A percentile compares a stretch with the other conserved stretches of the same genome.
Evolutionary conservation across 306 rosid species (phyloP).

Genomic region (Castanea crenata): DNA sequence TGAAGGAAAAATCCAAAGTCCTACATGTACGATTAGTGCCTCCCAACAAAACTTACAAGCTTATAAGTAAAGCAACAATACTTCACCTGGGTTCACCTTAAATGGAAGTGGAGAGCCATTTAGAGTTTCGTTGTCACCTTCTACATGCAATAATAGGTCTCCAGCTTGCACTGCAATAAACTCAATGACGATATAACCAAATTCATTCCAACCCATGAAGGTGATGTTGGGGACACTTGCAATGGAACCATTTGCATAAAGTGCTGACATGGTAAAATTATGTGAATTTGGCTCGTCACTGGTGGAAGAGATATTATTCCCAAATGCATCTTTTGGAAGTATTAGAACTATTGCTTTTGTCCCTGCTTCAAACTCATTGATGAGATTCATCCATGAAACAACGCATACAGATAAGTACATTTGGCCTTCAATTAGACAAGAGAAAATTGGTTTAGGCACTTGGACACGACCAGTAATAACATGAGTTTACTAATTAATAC

Average conservation of each 20-base stretch:
- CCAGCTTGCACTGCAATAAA: conserved; percentile 56
- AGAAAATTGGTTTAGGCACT: conserved; percentile 7
- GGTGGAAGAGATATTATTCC: conserved; percentile 55
- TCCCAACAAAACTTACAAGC: background rate
- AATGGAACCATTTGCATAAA: conserved; percentile 50
- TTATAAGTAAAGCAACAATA: conserved; percentile 3
- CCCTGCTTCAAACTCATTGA: conserved; percentile 68
- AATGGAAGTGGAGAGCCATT: conserved; percentile 67
- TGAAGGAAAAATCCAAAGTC: background rate
- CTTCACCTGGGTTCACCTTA: conserved; percentile 76
- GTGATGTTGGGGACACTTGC: conserved; percentile 45
- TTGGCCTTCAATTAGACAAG: conserved; percentile 42
- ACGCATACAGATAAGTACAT: conserved; percentile 65
- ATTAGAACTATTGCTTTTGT: conserved; percentile 53
- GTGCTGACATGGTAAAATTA: conserved; percentile 48
- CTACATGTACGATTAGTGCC: background rate
- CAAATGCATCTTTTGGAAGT: conserved; percentile 84
- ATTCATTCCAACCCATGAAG: conserved; percentile 64
- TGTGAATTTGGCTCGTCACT: conserved; percentile 40
- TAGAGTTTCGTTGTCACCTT: conserved; percentile 66
- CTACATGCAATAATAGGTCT: conserved; percentile 48
- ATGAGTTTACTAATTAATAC: background rate
- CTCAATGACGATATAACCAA: conserved; percentile 58
- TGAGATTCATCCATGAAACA: conserved; percentile 70
- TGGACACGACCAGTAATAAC: background rate